Conservation (phyloP, 2,329 filamentous ascomycete genomes). For the Penicillium olsonii region DNA sequence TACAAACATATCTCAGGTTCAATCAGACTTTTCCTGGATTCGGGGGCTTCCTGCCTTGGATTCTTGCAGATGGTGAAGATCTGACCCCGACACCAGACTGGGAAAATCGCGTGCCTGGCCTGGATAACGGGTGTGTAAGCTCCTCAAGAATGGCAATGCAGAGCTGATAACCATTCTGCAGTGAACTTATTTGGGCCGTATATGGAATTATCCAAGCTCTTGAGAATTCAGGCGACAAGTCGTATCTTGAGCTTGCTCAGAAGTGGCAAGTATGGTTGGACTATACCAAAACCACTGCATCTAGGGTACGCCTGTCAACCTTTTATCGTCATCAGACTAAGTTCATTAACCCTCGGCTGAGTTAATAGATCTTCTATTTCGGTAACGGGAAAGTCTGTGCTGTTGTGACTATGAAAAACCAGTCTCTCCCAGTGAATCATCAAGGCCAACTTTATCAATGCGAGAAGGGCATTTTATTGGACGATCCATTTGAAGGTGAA, state of each 20-base stretch:
- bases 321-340: background rate
- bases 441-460: conserved; percentile 38
- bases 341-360: background rate
- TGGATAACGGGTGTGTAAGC: conserved; percentile 44
- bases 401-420: conserved; percentile 40
- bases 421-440: conserved; percentile 32
- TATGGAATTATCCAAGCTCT: conserved; percentile 45
- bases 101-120: conserved; percentile 42
- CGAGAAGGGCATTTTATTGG: conserved; percentile 36
- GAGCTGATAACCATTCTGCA: conserved; percentile 8
- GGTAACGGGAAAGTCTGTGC: conserved; percentile 45
- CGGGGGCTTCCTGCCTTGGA: conserved; percentile 46
- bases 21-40: conserved; percentile 47
- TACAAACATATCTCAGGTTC: conserved; percentile 44
- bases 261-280: conserved; percentile 46
- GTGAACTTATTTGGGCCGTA: conserved; percentile 47
- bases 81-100: conserved; percentile 41
- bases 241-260: conserved; percentile 32
- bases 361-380: conserved; percentile 37
- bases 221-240: conserved; percentile 26
- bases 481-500: conserved; percentile 50
- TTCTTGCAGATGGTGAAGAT: conserved; percentile 31
- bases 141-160: background rate
- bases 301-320: conserved; percentile 21
- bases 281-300: conserved; percentile 41